Evolutionary conservation across 1,139 yeast genomes (phyloP).

Genomic region (Geotrichum restrictum): DNA sequence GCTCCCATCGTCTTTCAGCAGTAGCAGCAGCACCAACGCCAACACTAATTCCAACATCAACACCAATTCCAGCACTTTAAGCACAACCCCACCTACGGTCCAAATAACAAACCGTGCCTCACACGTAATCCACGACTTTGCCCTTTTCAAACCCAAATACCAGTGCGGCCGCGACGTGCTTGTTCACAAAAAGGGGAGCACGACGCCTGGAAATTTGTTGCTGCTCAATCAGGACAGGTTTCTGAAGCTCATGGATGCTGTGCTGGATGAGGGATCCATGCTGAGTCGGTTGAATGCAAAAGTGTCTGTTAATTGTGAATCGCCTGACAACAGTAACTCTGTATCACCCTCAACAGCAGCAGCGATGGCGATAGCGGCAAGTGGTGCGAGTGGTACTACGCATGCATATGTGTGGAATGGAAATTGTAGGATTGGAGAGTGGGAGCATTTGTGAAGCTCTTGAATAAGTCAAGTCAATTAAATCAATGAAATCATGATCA

Average conservation of each 20-base stretch:
- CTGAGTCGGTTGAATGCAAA: background rate
- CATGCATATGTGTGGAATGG: constrained; percentile 26
- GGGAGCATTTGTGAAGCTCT: constrained; percentile 19
- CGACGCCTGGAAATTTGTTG: background rate
- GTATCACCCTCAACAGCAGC: no score
- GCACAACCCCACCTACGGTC: background rate
- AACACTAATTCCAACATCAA: no score
- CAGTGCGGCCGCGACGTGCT: background rate
- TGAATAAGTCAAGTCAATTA: no score
- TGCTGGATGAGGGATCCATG: background rate
- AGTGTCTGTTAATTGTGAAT: background rate
- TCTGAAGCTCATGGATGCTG: background rate
- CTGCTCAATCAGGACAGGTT: background rate
- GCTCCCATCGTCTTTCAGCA: background rate
- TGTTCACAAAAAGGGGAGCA: background rate
- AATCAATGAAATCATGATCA: no score
- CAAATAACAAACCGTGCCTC: background rate
- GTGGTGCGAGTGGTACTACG: no score
- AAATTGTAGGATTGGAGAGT: constrained; percentile 25
- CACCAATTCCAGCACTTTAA: no score
- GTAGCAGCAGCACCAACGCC: no score
- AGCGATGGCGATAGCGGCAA: background rate
- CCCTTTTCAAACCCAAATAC: constrained; percentile 5
- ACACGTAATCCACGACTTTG: background rate
- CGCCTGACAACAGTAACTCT: no score